Conservation (phyloP, 495 filamentous ascomycete species). For the Penicillium roqueforti region DNA sequence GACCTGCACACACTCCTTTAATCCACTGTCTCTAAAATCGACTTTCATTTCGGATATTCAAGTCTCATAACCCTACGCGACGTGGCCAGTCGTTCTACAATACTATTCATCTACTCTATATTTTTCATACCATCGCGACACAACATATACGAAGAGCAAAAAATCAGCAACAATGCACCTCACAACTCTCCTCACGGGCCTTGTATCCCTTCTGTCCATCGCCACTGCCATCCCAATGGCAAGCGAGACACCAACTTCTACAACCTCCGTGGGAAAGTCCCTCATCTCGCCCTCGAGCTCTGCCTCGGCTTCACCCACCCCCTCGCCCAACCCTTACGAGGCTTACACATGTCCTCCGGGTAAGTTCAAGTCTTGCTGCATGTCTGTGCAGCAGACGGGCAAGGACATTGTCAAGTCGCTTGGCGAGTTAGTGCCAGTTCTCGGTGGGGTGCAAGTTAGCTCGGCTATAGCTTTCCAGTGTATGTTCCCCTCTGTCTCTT, state of each 20-base stretch:
- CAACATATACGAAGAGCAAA: background rate
- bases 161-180: constrained; percentile 13
- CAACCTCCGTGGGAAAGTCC: constrained; percentile 3
- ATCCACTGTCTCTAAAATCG: background rate
- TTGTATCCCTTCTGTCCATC: constrained; percentile 13
- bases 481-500: constrained; percentile 15
- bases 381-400: constrained; percentile 18
- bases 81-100: background rate
- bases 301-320: background rate
- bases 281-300: background rate
- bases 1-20: constrained; percentile 7
- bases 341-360: constrained; percentile 20
- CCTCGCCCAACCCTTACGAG: constrained; percentile 10
- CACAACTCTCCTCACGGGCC: constrained; percentile 2
- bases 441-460: constrained; percentile 22
- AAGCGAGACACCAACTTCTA: constrained; percentile 4
- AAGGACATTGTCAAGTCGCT: constrained; percentile 19
- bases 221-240: constrained; percentile 11
- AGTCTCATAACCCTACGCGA: background rate
- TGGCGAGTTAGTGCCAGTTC: constrained; percentile 23
- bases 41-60: background rate
- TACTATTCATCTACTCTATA: background rate
- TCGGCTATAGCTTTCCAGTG: constrained; percentile 30
- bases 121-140: background rate
- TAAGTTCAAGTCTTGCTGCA: constrained; percentile 33